phyloP scores from a whole-genome alignment of 2,329 filamentous ascomycete species.

The Botrytis aclada region DNA sequence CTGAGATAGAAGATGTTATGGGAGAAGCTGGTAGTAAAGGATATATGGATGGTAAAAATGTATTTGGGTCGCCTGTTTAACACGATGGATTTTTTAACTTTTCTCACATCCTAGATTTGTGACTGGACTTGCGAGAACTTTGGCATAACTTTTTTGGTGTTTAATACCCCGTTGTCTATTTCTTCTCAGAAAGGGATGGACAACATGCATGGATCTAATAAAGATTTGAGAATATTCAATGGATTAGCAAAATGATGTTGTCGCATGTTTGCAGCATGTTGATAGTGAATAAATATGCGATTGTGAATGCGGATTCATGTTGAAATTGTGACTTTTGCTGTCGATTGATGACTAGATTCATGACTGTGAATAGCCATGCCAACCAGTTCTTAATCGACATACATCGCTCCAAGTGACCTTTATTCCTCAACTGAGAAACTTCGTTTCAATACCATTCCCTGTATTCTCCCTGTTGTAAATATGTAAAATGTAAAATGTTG shows the following conservation, averaged over 20 bases:
- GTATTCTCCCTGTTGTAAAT: not conserved
- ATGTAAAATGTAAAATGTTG: not conserved
- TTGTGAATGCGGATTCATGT: not conserved
- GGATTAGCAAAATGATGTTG: not conserved
- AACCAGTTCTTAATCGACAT: not conserved
- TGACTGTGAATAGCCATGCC: not conserved
- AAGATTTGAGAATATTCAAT: not conserved
- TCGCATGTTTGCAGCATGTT: not conserved
- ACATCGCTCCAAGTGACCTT: not conserved
- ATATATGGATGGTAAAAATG: conserved; percentile 10
- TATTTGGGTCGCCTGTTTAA: conserved; percentile 4
- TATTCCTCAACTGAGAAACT: not conserved
- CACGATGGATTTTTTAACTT: conserved; percentile 6
- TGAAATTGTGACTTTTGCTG: not conserved
- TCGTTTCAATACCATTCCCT: not conserved
- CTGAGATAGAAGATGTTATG: not conserved
- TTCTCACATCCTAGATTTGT: too few relatives aligned
- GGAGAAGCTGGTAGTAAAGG: not conserved
- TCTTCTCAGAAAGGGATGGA: not conserved
- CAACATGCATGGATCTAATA: not conserved
- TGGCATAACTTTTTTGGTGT: not conserved
- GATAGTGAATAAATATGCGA: not conserved
- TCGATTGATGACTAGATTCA: not conserved
- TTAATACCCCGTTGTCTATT: not conserved
- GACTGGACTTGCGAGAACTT: not conserved